phyloP scores from a whole-genome alignment of 169 alveolate species.

The Cryptosporidium andersoni region DNA sequence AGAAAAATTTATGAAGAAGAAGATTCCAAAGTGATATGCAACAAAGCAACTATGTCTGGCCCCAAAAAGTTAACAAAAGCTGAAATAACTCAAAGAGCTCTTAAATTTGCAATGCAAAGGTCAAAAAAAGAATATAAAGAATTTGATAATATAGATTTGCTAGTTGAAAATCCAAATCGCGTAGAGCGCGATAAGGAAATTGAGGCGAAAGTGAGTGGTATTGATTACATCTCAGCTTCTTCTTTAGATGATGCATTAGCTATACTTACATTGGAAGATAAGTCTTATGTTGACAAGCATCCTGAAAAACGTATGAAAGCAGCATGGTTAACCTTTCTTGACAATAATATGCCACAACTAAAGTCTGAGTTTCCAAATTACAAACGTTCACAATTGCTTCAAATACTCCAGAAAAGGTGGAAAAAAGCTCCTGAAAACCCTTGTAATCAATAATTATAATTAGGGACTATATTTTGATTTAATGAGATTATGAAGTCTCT shows the following conservation, averaged over 20 bases:
- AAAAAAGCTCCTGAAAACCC: slow-evolving; percentile 65
- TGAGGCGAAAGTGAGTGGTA: slow-evolving; percentile 17
- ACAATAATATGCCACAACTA: slow-evolving; percentile 45
- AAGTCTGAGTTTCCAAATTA: slow-evolving; percentile 46
- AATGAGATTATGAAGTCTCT: too few relatives aligned
- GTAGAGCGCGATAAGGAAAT: slow-evolving; percentile 14
- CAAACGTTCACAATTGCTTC: slow-evolving; percentile 56
- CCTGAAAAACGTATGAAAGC: slow-evolving; percentile 67
- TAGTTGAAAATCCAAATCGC: slow-evolving; percentile 49
- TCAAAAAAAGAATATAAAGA: slow-evolving; percentile 16
- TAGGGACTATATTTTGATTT: too few relatives aligned
- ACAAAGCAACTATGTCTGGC: slow-evolving; percentile 9
- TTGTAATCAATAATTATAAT: neutral
- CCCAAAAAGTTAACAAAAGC: slow-evolving; percentile 58
- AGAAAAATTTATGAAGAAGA: slow-evolving; percentile 61
- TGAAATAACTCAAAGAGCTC: slow-evolving; percentile 56
- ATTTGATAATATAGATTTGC: slow-evolving; percentile 14
- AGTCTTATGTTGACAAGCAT: slow-evolving; percentile 25
- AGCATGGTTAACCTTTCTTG: slow-evolving; percentile 66
- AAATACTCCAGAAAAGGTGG: slow-evolving; percentile 54
- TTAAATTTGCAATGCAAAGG: slow-evolving; percentile 59
- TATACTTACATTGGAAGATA: slow-evolving; percentile 12
- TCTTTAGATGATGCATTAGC: slow-evolving; percentile 55
- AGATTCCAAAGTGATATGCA: slow-evolving; percentile 39
- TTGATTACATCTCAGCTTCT: slow-evolving; percentile 58